phyloP scores from a whole-genome alignment of 495 filamentous ascomycete species.

The Penicillium maclennaniae region DNA sequence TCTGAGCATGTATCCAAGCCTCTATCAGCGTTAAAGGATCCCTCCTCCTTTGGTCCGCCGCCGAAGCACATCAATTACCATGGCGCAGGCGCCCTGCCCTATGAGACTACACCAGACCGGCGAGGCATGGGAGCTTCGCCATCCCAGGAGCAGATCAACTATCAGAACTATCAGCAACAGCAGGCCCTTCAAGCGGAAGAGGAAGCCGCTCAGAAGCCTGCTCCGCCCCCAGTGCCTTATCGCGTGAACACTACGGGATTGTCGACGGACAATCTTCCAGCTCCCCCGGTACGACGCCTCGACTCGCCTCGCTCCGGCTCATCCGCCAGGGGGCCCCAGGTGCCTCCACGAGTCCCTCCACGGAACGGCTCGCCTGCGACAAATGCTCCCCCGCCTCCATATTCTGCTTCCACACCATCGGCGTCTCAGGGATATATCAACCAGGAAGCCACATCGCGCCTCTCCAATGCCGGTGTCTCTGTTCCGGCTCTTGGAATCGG shows the following conservation, averaged over 20 bases:
- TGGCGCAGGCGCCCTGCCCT: slow-evolving; percentile 45
- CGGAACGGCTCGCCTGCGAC: slow-evolving; percentile 50
- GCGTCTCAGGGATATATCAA: slow-evolving; percentile 53
- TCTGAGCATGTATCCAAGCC: slow-evolving; percentile 60
- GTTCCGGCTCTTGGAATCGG: slow-evolving; percentile 81
- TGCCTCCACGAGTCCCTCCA: slow-evolving; percentile 75
- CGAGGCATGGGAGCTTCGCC: slow-evolving; percentile 48
- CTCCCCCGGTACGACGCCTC: slow-evolving; percentile 60
- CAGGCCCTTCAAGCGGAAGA: slow-evolving; percentile 31
- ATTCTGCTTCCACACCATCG: slow-evolving; percentile 39
- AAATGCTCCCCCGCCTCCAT: slow-evolving; percentile 45
- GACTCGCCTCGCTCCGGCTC: slow-evolving; percentile 41
- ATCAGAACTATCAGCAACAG: slow-evolving; percentile 29
- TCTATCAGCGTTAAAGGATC: slow-evolving; percentile 76
- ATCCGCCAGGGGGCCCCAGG: slow-evolving; percentile 33
- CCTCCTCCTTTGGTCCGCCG: slow-evolving; percentile 77
- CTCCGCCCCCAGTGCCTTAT: slow-evolving; percentile 63
- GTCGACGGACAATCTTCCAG: slow-evolving; percentile 62
- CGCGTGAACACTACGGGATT: slow-evolving; percentile 67
- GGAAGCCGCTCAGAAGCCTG: slow-evolving; percentile 40
- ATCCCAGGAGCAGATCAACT: slow-evolving; percentile 35
- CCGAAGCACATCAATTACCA: slow-evolving; percentile 65
- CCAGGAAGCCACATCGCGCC: slow-evolving; percentile 60
- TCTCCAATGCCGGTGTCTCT: slow-evolving; percentile 74
- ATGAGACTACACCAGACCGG: slow-evolving; percentile 45